Conservation (phyloP, 202 grass and related monocot species). For the Brachypodium distachyon region DNA sequence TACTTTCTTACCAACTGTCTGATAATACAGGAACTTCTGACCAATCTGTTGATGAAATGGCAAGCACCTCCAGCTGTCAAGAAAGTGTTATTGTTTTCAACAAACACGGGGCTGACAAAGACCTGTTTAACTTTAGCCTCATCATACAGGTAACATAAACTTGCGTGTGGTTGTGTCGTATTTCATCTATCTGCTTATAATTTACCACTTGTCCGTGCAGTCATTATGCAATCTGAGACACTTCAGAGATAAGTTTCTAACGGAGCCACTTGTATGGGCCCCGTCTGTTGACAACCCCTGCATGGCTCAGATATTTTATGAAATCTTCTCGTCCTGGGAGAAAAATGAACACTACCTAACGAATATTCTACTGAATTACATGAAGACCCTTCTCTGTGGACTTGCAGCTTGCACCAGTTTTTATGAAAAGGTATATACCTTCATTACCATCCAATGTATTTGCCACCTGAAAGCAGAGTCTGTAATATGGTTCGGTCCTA, state of each 20-base stretch:
- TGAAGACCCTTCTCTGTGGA: background rate
- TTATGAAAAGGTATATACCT: background rate
- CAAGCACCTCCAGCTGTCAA: background rate
- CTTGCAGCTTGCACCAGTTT: background rate
- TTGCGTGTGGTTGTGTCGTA: background rate
- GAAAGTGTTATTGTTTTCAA: background rate
- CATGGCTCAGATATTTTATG: background rate
- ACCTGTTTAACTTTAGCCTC: background rate
- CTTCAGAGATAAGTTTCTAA: background rate
- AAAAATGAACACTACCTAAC: background rate
- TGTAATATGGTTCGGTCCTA: background rate
- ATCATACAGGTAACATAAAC: background rate
- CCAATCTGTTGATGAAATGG: background rate
- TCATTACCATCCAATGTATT: background rate
- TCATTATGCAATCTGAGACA: background rate
- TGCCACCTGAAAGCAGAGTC: background rate
- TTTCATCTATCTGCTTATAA: background rate
- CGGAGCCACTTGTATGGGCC: background rate
- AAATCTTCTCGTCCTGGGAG: background rate
- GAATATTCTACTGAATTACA: background rate
- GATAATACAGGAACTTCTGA: background rate
- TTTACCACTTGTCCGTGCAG: background rate
- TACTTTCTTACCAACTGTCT: background rate
- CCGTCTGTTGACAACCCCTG: background rate
- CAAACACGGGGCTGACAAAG: background rate